Conservation (phyloP, 2,329 filamentous ascomycete genomes). For the Xylariales sp. region DNA sequence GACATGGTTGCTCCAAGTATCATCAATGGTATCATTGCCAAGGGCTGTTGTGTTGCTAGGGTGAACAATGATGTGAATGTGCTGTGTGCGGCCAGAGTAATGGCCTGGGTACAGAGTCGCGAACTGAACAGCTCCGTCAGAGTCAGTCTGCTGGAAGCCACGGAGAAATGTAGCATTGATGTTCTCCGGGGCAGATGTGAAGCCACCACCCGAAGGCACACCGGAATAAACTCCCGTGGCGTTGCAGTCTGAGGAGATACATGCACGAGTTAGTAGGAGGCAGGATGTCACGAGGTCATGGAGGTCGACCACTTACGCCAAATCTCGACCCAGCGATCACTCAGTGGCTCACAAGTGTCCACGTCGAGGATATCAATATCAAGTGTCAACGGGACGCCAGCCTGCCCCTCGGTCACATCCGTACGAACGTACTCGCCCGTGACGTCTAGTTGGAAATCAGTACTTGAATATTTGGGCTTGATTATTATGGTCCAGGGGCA, state of each 20-base stretch:
- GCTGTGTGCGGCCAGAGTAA: constrained; percentile 38
- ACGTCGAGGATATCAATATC: constrained; percentile 52
- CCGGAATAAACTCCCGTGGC: constrained; percentile 44
- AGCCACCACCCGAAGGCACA: constrained; percentile 30
- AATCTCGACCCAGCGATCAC: constrained; percentile 43
- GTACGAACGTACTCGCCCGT: constrained; percentile 44
- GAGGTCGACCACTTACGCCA: constrained; percentile 28
- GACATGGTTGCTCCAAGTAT: constrained; percentile 46
- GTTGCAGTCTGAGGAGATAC: constrained; percentile 34
- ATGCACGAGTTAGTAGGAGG: too few species aligned
- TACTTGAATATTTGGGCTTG: too few species aligned
- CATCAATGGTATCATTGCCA: constrained; percentile 40
- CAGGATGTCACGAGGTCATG: too few species aligned
- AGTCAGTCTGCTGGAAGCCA: constrained; percentile 34
- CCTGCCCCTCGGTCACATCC: constrained; percentile 41
- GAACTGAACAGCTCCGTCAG: constrained; percentile 36
- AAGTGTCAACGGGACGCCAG: constrained; percentile 42
- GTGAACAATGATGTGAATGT: constrained; percentile 46
- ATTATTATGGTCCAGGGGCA: too few species aligned
- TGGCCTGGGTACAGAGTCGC: constrained; percentile 40
- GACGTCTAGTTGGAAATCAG: too few species aligned
- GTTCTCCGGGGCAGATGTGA: constrained; percentile 33
- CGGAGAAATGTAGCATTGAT: constrained; percentile 35
- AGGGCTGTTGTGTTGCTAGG: constrained; percentile 27
- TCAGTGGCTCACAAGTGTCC: constrained; percentile 46